Conservation (phyloP, 306 rosid genomes). For the Cyclanthera cordifolia region DNA sequence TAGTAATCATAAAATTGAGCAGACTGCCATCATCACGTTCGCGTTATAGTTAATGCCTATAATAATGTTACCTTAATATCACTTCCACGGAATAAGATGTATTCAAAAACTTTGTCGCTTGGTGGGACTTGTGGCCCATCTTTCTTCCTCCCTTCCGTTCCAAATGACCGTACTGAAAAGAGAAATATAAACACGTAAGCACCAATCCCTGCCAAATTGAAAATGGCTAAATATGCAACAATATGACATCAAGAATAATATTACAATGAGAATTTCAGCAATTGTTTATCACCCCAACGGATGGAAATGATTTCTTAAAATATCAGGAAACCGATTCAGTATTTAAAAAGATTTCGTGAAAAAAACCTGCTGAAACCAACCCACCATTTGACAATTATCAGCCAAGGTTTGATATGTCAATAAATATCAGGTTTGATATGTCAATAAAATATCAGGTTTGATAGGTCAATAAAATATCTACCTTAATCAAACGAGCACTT, state of each 20-base stretch:
- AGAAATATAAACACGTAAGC: slow-evolving; percentile 16
- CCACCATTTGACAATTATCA: background rate
- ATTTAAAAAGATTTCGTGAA: background rate
- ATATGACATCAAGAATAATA: background rate
- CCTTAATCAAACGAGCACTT: background rate
- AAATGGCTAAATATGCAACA: background rate
- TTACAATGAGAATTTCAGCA: background rate
- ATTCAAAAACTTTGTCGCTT: slow-evolving; percentile 75
- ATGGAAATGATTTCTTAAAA: background rate
- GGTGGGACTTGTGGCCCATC: slow-evolving; percentile 86
- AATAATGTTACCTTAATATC: slow-evolving; percentile 49
- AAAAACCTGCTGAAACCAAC: background rate
- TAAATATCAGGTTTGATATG: background rate
- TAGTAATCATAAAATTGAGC: background rate
- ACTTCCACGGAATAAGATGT: slow-evolving; percentile 82
- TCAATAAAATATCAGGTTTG: background rate
- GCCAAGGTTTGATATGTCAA: background rate
- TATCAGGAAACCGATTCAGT: background rate
- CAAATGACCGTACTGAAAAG: slow-evolving; percentile 76
- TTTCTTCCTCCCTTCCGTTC: slow-evolving; percentile 92
- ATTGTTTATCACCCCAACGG: no score
- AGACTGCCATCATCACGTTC: background rate
- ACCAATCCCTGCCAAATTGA: background rate
- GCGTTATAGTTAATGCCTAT: background rate
- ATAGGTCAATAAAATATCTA: background rate